Evolutionary conservation across 345 rosid species (phyloP).

Genomic region (Euphorbia peplus): DNA sequence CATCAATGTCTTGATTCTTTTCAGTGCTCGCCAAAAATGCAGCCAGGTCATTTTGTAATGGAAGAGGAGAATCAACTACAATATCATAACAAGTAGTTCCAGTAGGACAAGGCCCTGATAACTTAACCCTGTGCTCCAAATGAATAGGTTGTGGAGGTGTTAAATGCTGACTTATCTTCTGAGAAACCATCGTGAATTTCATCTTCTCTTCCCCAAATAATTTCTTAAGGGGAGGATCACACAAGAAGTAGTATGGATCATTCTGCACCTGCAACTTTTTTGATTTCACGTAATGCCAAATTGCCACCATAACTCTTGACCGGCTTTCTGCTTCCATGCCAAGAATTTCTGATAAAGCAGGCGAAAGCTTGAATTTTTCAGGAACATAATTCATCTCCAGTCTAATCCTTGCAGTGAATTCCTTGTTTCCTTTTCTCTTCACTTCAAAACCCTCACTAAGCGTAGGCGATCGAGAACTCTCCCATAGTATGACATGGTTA

Average conservation of each 20-base stretch:
- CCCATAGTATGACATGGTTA: conserved; percentile 57
- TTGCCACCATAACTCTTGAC: conserved; percentile 44
- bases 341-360: conserved; percentile 44
- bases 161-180: conserved; percentile 47
- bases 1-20: conserved; percentile 46
- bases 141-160: conserved; percentile 50
- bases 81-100: conserved; percentile 59
- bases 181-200: conserved; percentile 45
- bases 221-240: conserved; percentile 51
- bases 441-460: conserved; percentile 62
- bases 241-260: conserved; percentile 45
- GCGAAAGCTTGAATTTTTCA: conserved; percentile 53
- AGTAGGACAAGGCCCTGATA: conserved; percentile 49
- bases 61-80: conserved; percentile 50
- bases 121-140: conserved; percentile 55
- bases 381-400: conserved; percentile 55
- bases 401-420: conserved; percentile 50
- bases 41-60: conserved; percentile 44
- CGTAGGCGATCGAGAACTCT: conserved; percentile 48
- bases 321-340: conserved; percentile 56
- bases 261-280: conserved; percentile 46
- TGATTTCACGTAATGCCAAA: conserved; percentile 58
- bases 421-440: conserved; percentile 60
- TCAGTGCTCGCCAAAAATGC: conserved; percentile 39
- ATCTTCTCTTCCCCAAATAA: conserved; percentile 54